phyloP scores from a whole-genome alignment of 805 yeast genomes.

The Candida qinlingensis region DNA sequence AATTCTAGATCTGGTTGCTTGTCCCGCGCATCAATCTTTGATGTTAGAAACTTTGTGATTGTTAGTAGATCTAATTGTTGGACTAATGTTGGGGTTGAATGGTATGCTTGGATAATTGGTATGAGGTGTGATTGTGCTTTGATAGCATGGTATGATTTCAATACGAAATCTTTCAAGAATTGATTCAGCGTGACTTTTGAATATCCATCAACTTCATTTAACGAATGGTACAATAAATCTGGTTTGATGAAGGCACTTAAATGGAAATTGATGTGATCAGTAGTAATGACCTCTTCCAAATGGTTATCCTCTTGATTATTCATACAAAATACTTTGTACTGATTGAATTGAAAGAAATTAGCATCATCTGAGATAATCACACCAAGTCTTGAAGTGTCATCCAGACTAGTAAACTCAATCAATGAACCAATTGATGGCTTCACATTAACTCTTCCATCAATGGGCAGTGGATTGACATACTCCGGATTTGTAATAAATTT shows the following conservation, averaged over 20 bases:
- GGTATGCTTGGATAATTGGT: conserved; percentile 8
- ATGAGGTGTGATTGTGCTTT: conserved; percentile 3
- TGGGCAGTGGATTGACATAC: background rate
- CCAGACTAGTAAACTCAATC: conserved; percentile 3
- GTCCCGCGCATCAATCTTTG: background rate
- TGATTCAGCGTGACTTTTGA: background rate
- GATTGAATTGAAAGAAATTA: conserved; percentile 7
- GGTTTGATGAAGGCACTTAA: conserved; percentile 2
- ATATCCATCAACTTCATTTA: background rate
- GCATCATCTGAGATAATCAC: conserved; percentile 8
- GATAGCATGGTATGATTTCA: background rate
- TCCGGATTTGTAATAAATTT: background rate
- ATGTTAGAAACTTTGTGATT: conserved; percentile 3
- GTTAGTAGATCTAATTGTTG: conserved; percentile 4
- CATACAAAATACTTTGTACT: conserved; percentile 6
- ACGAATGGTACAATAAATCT: conserved; percentile 4
- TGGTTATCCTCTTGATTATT: background rate
- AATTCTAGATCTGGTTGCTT: background rate
- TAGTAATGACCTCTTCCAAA: background rate
- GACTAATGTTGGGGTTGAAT: conserved; percentile 1
- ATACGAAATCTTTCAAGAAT: conserved; percentile 3
- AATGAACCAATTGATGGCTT: conserved; percentile 10
- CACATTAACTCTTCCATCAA: conserved; percentile 1
- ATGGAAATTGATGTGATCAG: conserved; percentile 5
- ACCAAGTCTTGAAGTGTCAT: conserved; percentile 2